phyloP scores from a whole-genome alignment of 352 stramenopile genomes.

The Phytophthora sansomeana region DNA sequence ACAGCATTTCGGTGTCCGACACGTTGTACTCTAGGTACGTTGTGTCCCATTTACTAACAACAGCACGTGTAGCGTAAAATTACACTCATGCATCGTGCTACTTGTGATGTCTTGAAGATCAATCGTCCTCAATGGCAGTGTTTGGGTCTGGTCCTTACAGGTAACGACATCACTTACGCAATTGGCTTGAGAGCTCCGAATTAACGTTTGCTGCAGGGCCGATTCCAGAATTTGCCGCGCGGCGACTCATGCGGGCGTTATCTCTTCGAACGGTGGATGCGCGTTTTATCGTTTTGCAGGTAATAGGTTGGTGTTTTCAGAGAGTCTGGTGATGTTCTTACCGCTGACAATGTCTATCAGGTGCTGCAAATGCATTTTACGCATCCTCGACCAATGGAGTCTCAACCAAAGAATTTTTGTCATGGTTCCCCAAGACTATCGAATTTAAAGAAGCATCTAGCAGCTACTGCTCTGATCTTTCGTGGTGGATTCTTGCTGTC shows the following conservation, averaged over 20 bases:
- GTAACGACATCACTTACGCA: slow-evolving; percentile 17
- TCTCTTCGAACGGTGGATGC: slow-evolving; percentile 75
- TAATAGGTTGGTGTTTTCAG: slow-evolving; percentile 12
- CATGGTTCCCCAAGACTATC: slow-evolving; percentile 88
- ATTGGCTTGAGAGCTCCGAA: not conserved
- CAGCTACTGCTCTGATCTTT: slow-evolving; percentile 72
- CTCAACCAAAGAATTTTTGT: slow-evolving; percentile 52
- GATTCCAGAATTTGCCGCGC: slow-evolving; percentile 86
- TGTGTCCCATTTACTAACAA: not conserved
- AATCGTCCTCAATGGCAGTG: slow-evolving; percentile 67
- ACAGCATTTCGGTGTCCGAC: slow-evolving; percentile 72
- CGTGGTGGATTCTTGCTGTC: slow-evolving; percentile 69
- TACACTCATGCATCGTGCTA: slow-evolving; percentile 6
- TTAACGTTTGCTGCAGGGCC: slow-evolving; percentile 40
- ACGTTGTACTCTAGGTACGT: slow-evolving; percentile 67
- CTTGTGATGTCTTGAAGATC: slow-evolving; percentile 46
- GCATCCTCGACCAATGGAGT: slow-evolving; percentile 63
- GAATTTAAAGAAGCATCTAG: slow-evolving; percentile 70
- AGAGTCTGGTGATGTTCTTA: not conserved
- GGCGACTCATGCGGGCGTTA: slow-evolving; percentile 78
- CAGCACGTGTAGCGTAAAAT: not conserved
- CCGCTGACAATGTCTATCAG: slow-evolving; percentile 20
- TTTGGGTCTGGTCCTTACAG: slow-evolving; percentile 76
- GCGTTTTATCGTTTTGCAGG: slow-evolving; percentile 66
- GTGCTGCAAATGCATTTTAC: slow-evolving; percentile 54